Evolutionary conservation across 2,329 filamentous ascomycete genomes (phyloP).

Genomic region (Thielaviopsis musarum): DNA sequence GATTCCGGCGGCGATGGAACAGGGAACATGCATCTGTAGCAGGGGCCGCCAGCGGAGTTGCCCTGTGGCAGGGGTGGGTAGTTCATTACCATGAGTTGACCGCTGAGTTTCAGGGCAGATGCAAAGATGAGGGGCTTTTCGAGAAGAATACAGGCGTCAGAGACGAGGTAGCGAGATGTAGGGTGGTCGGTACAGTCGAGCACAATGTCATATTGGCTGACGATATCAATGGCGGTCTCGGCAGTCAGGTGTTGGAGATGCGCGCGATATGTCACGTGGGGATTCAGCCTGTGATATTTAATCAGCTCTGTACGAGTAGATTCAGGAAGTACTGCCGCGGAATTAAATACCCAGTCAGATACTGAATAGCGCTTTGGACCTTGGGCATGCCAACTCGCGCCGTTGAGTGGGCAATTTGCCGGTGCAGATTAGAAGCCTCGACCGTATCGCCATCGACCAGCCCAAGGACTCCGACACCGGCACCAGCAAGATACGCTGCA

Average conservation of each 20-base stretch:
- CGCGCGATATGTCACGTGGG: conserved; percentile 44
- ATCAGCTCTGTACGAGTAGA: background rate
- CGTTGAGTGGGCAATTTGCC: conserved; percentile 70
- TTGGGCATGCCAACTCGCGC: conserved; percentile 57
- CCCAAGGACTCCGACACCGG: conserved; percentile 69
- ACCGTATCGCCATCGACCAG: conserved; percentile 79
- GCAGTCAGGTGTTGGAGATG: conserved; percentile 51
- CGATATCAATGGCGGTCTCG: conserved; percentile 47
- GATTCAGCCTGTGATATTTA: conserved; percentile 45
- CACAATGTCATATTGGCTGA: conserved; percentile 61
- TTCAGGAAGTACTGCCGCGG: background rate
- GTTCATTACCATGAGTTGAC: conserved; percentile 80
- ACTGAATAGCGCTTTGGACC: conserved; percentile 56
- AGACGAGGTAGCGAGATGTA: conserved; percentile 79
- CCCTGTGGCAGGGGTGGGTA: conserved; percentile 50
- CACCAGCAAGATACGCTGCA: conserved; percentile 78
- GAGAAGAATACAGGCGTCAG: conserved; percentile 70
- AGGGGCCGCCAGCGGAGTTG: conserved; percentile 48
- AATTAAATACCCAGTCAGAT: conserved; percentile 34
- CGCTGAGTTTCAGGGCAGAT: conserved; percentile 74
- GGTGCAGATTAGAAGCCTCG: conserved; percentile 79
- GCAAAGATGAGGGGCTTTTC: conserved; percentile 72
- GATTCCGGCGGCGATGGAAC: conserved; percentile 69
- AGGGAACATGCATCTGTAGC: conserved; percentile 87
- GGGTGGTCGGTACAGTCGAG: conserved; percentile 95